Evolutionary conservation across 2,329 filamentous ascomycete genomes (phyloP).

Genomic region (Colletotrichum cuscutae): DNA sequence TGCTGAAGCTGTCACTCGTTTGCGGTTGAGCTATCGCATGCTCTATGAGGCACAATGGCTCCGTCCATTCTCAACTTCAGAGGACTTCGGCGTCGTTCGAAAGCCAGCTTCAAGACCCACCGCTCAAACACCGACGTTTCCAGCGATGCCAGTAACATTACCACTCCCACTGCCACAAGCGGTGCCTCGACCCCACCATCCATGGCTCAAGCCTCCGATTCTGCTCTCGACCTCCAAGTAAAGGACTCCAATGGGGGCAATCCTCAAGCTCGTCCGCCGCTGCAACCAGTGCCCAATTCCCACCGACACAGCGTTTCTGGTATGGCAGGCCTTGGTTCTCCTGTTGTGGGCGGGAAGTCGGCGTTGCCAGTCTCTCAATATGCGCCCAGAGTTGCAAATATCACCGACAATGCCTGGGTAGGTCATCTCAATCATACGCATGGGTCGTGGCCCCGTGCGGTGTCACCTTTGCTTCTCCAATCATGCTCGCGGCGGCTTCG

Average conservation of each 20-base stretch:
- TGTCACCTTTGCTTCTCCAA: constrained; percentile 6
- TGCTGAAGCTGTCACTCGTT: constrained; percentile 2
- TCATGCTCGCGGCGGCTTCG: not conserved
- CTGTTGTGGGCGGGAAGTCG: constrained; percentile 63
- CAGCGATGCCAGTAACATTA: constrained; percentile 70
- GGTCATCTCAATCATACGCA: constrained; percentile 41
- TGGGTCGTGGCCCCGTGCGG: not conserved
- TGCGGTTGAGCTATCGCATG: constrained; percentile 4
- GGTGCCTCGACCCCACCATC: constrained; percentile 81
- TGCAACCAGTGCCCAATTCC: constrained; percentile 49
- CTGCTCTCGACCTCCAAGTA: constrained; percentile 71
- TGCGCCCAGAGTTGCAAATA: constrained; percentile 81
- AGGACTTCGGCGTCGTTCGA: constrained; percentile 80
- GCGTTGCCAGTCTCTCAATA: constrained; percentile 78
- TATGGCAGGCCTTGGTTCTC: constrained; percentile 70
- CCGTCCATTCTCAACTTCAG: constrained; percentile 75
- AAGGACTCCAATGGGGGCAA: constrained; percentile 52
- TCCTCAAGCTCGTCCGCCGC: constrained; percentile 47
- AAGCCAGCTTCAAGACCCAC: constrained; percentile 76
- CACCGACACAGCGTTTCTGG: constrained; percentile 74
- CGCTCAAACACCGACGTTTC: constrained; percentile 65
- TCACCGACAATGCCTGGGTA: constrained; percentile 88
- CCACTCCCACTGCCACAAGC: constrained; percentile 71
- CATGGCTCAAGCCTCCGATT: constrained; percentile 73
- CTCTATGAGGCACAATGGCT: constrained; percentile 55